These are phyloP conservation scores for Starmerella sirachaensis DNA, from an alignment of 805 yeast genomes.

Conservation along the genomic window DNA sequence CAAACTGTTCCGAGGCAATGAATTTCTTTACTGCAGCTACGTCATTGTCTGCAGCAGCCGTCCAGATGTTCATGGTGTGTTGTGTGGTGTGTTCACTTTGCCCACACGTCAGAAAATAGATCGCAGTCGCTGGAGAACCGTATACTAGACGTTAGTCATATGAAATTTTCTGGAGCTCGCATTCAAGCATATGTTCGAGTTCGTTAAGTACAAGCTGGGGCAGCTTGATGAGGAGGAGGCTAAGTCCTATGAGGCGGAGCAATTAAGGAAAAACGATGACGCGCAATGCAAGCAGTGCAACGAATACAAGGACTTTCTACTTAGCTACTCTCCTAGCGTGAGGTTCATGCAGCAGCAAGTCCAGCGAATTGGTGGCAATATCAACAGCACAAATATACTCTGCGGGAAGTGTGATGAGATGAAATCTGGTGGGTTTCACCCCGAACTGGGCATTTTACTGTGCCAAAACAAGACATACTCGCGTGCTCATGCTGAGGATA, in stretches of 20 bases:
- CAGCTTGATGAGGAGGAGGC: conserved; percentile 9
- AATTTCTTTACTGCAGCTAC: conserved; percentile 43
- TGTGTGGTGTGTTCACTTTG: background rate
- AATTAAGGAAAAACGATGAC: conserved; percentile 46
- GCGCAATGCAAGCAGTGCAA: conserved; percentile 62
- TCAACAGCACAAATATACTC: conserved; percentile 42
- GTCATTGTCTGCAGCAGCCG: conserved; percentile 84
- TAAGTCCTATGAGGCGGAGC: conserved; percentile 19
- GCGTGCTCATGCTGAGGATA: conserved; percentile 78
- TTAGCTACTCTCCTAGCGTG: conserved; percentile 65
- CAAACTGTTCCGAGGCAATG: conserved; percentile 39
- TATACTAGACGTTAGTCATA: conserved; percentile 5
- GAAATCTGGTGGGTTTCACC: conserved; percentile 87
- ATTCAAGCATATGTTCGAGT: conserved; percentile 13
- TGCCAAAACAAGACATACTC: conserved; percentile 72
- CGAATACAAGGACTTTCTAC: conserved; percentile 66
- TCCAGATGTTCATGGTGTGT: conserved; percentile 64
- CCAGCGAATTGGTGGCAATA: conserved; percentile 46
- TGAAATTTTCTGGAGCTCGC: conserved; percentile 3
- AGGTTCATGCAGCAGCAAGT: conserved; percentile 79
- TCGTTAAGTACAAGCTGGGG: conserved; percentile 17
- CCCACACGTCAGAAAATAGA: too few species aligned
- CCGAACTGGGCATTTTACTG: conserved; percentile 70
- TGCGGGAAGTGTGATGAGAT: conserved; percentile 78
- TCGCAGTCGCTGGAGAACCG: too few species aligned